A percentile compares a stretch with the other conserved stretches of the same genome.
These are phyloP conservation scores for Gremmenia infestans DNA, from an alignment of 2,329 filamentous ascomycete genomes.

Conservation along the genomic window DNA sequence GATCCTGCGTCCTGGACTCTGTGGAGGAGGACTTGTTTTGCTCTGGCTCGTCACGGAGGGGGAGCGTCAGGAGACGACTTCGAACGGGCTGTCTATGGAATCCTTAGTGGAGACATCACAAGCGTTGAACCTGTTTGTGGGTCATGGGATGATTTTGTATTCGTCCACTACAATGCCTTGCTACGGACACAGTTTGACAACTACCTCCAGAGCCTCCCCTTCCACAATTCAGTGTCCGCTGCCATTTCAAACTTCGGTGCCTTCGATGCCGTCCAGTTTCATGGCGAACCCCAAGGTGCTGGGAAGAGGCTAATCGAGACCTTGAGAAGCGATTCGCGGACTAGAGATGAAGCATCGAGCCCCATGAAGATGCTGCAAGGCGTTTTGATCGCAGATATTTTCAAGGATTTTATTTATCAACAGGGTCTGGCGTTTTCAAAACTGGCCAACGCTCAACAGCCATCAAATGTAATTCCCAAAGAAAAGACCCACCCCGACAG, in stretches of 20 bases:
- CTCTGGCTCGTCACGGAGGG: slow-evolving; percentile 62
- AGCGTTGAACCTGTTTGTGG: slow-evolving; percentile 73
- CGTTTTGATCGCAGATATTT: slow-evolving; percentile 62
- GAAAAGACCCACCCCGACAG: slow-evolving; percentile 34
- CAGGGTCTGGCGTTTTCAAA: slow-evolving; percentile 51
- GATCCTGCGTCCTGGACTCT: slow-evolving; percentile 50
- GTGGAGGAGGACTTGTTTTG: slow-evolving; percentile 75
- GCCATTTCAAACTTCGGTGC: slow-evolving; percentile 54
- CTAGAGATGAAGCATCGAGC: slow-evolving; percentile 52
- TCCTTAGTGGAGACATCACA: slow-evolving; percentile 78
- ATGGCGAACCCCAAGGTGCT: slow-evolving; percentile 49
- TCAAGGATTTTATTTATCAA: slow-evolving; percentile 52
- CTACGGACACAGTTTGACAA: slow-evolving; percentile 74
- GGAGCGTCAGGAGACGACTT: slow-evolving; percentile 55
- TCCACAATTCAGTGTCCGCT: slow-evolving; percentile 48
- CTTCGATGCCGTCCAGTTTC: slow-evolving; percentile 60
- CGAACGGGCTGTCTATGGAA: slow-evolving; percentile 83
- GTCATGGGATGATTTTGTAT: slow-evolving; percentile 82
- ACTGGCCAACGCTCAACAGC: slow-evolving; percentile 39
- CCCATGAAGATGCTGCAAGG: slow-evolving; percentile 74
- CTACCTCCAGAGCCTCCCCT: slow-evolving; percentile 55
- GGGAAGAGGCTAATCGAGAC: slow-evolving; percentile 55
- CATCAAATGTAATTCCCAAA: slow-evolving; percentile 41
- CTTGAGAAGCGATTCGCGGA: slow-evolving; percentile 52
- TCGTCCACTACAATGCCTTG: slow-evolving; percentile 82